A percentile compares a stretch with the other conserved stretches of the same genome.
These are phyloP conservation scores for Teratosphaeria pseudoeucalypti DNA, from an alignment of 2,329 filamentous ascomycete species.

Conservation along the genomic window DNA sequence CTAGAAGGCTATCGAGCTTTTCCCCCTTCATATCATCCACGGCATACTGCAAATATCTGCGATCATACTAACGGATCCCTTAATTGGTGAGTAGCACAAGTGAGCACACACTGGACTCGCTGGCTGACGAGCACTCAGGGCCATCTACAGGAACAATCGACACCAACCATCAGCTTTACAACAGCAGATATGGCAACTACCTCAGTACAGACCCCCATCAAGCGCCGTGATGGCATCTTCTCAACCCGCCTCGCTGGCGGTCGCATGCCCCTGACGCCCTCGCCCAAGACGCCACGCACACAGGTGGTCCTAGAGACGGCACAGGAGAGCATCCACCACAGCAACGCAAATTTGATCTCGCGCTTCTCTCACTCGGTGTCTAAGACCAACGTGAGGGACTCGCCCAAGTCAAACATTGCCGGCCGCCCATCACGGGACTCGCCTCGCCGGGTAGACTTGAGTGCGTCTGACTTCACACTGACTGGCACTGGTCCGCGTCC, in stretches of 20 bases:
- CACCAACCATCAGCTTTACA: constrained; percentile 7
- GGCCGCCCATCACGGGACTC: constrained; percentile 51
- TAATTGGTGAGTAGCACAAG: constrained; percentile 17
- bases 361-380: constrained; percentile 63
- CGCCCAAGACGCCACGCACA: constrained; percentile 63
- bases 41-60: constrained; percentile 28
- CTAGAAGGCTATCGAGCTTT: constrained; percentile 8
- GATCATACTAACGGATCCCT: constrained; percentile 29
- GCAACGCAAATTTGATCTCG: constrained; percentile 64
- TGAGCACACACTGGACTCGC: not conserved
- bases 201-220: constrained; percentile 79
- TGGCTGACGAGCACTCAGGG: not conserved
- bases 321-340: constrained; percentile 60
- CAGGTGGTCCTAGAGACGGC: constrained; percentile 42
- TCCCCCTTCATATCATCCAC: constrained; percentile 15
- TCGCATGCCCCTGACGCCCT: constrained; percentile 88
- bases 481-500: constrained; percentile 61
- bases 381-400: constrained; percentile 64
- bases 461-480: constrained; percentile 84
- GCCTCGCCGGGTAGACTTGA: constrained; percentile 79
- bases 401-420: constrained; percentile 94
- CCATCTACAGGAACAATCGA: constrained; percentile 11
- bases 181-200: constrained; percentile 62
- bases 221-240: constrained; percentile 85
- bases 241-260: constrained; percentile 86